phyloP scores from a whole-genome alignment of 768 basidiomycete species.

The Tylopilus vinaceipallidus region DNA sequence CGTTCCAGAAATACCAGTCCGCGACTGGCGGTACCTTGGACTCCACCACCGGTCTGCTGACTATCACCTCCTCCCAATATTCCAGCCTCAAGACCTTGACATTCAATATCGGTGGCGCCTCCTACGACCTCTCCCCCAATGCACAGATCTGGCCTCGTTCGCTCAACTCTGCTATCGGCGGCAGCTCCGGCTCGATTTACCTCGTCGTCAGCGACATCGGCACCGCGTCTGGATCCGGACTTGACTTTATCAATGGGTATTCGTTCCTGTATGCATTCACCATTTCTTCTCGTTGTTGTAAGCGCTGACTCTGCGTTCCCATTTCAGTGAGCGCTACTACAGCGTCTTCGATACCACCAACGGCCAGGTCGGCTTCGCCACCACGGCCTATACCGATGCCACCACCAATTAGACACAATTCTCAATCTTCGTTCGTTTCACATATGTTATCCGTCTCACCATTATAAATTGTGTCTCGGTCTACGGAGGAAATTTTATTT shows the following conservation, averaged over 20 bases:
- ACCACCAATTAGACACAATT: not conserved
- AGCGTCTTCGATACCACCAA: slow-evolving; percentile 30
- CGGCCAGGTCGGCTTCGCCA: slow-evolving; percentile 7
- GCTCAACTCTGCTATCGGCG: slow-evolving; percentile 31
- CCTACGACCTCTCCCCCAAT: slow-evolving; percentile 24
- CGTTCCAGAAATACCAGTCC: slow-evolving; percentile 24
- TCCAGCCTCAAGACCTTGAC: slow-evolving; percentile 22
- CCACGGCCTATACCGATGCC: not conserved
- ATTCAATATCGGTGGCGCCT: slow-evolving; percentile 25
- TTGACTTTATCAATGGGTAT: slow-evolving; percentile 28
- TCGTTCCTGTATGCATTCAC: slow-evolving; percentile 9
- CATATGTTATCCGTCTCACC: not conserved
- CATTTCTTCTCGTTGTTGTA: no score
- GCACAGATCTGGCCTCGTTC: slow-evolving; percentile 37
- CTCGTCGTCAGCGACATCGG: slow-evolving; percentile 30
- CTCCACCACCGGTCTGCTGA: slow-evolving; percentile 28
- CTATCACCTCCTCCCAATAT: slow-evolving; percentile 26
- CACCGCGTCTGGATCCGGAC: slow-evolving; percentile 5
- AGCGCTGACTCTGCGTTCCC: not conserved
- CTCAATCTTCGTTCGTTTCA: not conserved
- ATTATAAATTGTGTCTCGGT: not conserved
- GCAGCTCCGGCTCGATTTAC: slow-evolving; percentile 23
- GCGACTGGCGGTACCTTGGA: slow-evolving; percentile 30
- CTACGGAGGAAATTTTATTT: no score
- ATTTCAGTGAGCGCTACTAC: slow-evolving; percentile 38